phyloP scores from a whole-genome alignment of 495 filamentous ascomycete species.

The Hypoxylon subgilvum region DNA sequence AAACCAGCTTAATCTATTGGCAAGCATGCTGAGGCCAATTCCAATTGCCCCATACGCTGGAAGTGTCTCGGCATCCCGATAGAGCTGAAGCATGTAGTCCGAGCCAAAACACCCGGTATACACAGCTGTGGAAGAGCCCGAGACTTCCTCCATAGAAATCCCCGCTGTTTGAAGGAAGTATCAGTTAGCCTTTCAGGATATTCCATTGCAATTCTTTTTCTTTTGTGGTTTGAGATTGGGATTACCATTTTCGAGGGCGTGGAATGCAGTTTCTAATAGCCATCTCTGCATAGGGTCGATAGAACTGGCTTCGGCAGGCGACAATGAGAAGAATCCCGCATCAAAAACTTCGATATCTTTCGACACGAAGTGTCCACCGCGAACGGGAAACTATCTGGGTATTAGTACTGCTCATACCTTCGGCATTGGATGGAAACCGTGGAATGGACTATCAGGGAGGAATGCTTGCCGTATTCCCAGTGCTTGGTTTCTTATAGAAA shows the following conservation, averaged over 20 bases:
- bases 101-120: slow-evolving; percentile 28
- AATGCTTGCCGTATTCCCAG: slow-evolving; percentile 13
- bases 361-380: slow-evolving; percentile 38
- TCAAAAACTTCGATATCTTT: slow-evolving; percentile 56
- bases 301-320: slow-evolving; percentile 51
- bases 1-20: slow-evolving; percentile 62
- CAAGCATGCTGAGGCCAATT: slow-evolving; percentile 55
- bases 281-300: slow-evolving; percentile 50
- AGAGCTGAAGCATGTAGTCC: slow-evolving; percentile 30
- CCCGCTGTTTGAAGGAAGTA: slow-evolving; percentile 39
- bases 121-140: slow-evolving; percentile 31
- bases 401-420: neutral
- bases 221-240: slow-evolving; percentile 8
- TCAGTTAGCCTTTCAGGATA: neutral
- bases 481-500: slow-evolving; percentile 40
- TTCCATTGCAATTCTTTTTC: neutral
- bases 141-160: slow-evolving; percentile 23
- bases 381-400: slow-evolving; percentile 2
- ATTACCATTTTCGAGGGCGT: slow-evolving; percentile 58
- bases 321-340: slow-evolving; percentile 60
- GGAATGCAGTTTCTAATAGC: slow-evolving; percentile 59
- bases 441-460: too few relatives aligned
- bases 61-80: slow-evolving; percentile 32
- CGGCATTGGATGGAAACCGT: neutral
- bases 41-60: slow-evolving; percentile 47